Percentiles rank a stretch among this genome's conserved stretches.
These are phyloP conservation scores for Gossypioides kirkii DNA, from an alignment of 345 rosid species.

Conservation along the genomic window DNA sequence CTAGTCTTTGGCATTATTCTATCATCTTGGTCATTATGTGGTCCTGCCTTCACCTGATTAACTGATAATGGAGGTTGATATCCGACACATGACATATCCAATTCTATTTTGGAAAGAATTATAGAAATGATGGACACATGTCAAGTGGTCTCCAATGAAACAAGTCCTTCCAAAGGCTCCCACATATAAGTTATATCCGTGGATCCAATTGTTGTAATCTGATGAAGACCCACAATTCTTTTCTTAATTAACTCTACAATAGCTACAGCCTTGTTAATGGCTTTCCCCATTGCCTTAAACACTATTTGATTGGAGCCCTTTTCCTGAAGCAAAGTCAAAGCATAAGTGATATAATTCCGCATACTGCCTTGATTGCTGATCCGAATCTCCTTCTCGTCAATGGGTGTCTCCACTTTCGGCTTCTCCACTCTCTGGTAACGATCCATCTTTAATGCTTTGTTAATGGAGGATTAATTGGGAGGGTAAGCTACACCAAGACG, in stretches of 20 bases:
- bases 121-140: background rate
- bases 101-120: background rate
- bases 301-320: background rate
- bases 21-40: no score
- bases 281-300: background rate
- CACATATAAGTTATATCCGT: background rate
- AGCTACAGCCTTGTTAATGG: background rate
- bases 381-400: background rate
- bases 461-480: no score
- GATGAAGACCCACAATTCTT: background rate
- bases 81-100: background rate
- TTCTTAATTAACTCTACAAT: conserved; percentile 1
- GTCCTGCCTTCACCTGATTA: background rate
- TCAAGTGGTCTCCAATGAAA: background rate
- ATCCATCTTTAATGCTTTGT: background rate
- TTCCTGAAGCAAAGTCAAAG: background rate
- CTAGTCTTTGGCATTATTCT: no score
- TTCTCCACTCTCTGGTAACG: background rate
- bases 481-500: no score
- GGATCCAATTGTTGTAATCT: background rate
- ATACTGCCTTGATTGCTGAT: background rate
- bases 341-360: background rate
- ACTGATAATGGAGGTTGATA: background rate
- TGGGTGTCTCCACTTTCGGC: background rate
- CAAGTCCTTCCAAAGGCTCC: background rate